Evolutionary conservation across 2,329 filamentous ascomycete species (phyloP).

Genomic region (Hirsutella minnesotensis): DNA sequence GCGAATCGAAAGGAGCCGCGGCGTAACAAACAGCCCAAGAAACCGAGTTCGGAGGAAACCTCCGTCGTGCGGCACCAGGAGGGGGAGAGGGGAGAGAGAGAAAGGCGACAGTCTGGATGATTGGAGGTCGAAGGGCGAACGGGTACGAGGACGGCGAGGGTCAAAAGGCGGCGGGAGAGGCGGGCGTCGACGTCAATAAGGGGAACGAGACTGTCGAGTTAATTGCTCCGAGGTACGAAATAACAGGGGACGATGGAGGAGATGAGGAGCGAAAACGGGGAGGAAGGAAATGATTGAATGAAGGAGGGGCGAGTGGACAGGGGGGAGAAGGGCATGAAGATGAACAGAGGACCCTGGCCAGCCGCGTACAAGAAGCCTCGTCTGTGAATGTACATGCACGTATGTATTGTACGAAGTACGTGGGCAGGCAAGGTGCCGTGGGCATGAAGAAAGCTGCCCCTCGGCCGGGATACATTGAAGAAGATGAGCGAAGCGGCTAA

Average conservation of each 20-base stretch:
- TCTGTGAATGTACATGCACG: not conserved
- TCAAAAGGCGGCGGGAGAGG: not conserved
- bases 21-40: not conserved
- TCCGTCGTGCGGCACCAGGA: not conserved
- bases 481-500: no score
- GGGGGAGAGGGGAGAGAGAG: not conserved
- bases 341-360: not conserved
- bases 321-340: not conserved
- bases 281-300: not conserved
- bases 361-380: not conserved
- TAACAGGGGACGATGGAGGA: not conserved
- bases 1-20: not conserved
- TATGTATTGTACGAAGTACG: no score
- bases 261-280: not conserved
- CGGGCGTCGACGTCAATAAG: not conserved
- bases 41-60: not conserved
- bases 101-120: not conserved
- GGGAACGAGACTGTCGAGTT: not conserved
- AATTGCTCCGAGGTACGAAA: not conserved
- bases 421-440: no score
- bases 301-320: not conserved
- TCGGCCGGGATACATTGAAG: no score
- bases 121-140: not conserved
- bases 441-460: no score
- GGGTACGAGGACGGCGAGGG: not conserved